Percentiles rank a stretch among this genome's conserved stretches.
phyloP scores from a whole-genome alignment of 148 eudicot genomes.

The Rhododendron kiyosumense region DNA sequence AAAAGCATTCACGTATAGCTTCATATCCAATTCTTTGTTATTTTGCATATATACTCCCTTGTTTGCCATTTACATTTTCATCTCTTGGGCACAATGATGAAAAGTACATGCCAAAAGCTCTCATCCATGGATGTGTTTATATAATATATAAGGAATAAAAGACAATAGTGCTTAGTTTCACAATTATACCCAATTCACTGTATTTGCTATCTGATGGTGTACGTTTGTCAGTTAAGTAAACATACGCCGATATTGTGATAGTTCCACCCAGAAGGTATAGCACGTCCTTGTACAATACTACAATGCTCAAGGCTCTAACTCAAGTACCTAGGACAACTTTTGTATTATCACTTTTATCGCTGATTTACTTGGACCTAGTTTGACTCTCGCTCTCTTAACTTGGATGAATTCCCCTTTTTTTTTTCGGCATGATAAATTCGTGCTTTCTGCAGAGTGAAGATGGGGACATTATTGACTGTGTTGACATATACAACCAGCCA shows the following conservation, averaged over 20 bases:
- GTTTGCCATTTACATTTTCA: background rate
- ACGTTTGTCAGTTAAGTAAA: background rate
- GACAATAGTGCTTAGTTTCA: background rate
- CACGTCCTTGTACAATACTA: background rate
- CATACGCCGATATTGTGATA: background rate
- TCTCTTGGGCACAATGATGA: background rate
- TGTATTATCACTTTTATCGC: background rate
- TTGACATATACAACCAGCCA: constrained; percentile 55
- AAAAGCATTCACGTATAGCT: constrained; percentile 41
- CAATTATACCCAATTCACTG: background rate
- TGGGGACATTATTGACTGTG: constrained; percentile 65
- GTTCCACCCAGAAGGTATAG: background rate
- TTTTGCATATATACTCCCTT: background rate
- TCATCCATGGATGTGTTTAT: background rate
- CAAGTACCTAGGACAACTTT: background rate
- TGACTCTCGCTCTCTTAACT: background rate
- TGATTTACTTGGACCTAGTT: background rate
- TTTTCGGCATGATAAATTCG: background rate
- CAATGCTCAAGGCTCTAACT: background rate
- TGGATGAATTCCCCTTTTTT: background rate
- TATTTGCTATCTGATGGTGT: background rate
- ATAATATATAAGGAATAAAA: background rate
- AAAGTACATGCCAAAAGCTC: background rate
- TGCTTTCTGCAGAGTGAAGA: constrained; percentile 49
- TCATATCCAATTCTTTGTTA: too few relatives aligned